Base-by-base conservation (phyloP, 805 yeast genomes). In the Metschnikowia dekortorum region DNA sequence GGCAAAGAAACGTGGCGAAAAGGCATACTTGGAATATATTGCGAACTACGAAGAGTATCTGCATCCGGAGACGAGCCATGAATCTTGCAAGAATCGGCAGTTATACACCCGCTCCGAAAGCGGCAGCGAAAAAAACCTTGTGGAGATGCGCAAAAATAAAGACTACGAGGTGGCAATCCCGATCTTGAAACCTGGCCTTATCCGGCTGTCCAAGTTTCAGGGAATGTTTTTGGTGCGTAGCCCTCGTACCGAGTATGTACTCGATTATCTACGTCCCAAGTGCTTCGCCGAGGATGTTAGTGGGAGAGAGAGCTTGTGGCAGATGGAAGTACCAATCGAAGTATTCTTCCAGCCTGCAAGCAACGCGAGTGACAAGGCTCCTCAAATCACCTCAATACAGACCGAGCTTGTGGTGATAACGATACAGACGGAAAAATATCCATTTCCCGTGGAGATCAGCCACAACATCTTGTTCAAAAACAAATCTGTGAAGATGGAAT, bases 391-490 rank as follows among this genome's bases (percentile, higher is more conserved):
- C 43, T 52, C 59, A 26, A 53, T 72, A 1, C 47, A 62, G 1
- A 69, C 64, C 4, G 75, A 71, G 35, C 52, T 72, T 35, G 61
- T 65, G 2, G 64, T 64, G 3, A 52, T 66, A 37, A 66, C 73
- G 0, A 51, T 68, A 28, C 66, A 66, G 51, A 63, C 74, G 1
- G 66, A 65, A 48, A 54, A 56, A 18, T 40, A 64, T 11, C 72
- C 73, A 0, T 65, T 71, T 8, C 76, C 75, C 0, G 55, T 69
- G 2, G 71, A 67, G 13, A 48, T 71, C 41, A 66, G 65, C 44
- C 67, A 65, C 29, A 75, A 69, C 48, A 64, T 68, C 64, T 43
- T 67, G 5, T 72, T 69, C 56, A 63, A 63, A 35, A 69, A 71
- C 54, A 41, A 47, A 39, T 47, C 51, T 11, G 39, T 37, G 28